Percentiles rank a stretch among this genome's conserved stretches.
Evolutionary conservation across 768 basidiomycete species (phyloP).

Genomic region (Calocybe gangraenosa): DNA sequence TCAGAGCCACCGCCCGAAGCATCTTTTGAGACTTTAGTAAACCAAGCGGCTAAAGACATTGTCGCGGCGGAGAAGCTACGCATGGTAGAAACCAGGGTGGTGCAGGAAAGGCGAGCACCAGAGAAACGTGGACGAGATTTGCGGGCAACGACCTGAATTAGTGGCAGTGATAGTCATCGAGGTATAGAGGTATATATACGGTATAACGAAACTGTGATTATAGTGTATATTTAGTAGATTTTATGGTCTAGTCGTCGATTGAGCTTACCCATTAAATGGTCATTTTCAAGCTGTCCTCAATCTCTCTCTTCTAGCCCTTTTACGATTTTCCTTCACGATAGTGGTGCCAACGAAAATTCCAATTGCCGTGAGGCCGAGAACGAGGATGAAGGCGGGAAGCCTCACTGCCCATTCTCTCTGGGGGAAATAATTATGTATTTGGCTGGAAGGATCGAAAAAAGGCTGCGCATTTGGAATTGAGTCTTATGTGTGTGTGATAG

Average conservation of each 20-base stretch:
- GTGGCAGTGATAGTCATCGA: too few relatives aligned
- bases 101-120: conserved; percentile 24
- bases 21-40: conserved; percentile 41
- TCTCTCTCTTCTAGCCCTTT: conserved; percentile 59
- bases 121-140: conserved; percentile 22
- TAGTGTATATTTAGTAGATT: too few relatives aligned
- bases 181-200: too few relatives aligned
- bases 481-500: conserved; percentile 4
- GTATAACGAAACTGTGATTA: too few relatives aligned
- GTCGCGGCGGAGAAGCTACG: conserved; percentile 68
- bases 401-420: conserved; percentile 90
- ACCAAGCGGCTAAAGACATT: conserved; percentile 59
- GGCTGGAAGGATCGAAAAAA: conserved; percentile 73
- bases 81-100: conserved; percentile 37
- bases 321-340: conserved; percentile 68
- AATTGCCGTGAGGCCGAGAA: conserved; percentile 76
- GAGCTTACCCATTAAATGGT: background rate
- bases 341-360: conserved; percentile 79
- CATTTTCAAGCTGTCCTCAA: conserved; percentile 51
- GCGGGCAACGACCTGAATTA: conserved; percentile 11
- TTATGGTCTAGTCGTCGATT: too few relatives aligned
- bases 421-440: conserved; percentile 78
- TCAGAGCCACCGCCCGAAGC: conserved; percentile 47
- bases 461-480: conserved; percentile 43
- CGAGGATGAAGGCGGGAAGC: conserved; percentile 77